Percentiles rank a stretch among this genome's conserved stretches.
Evolutionary conservation across 768 basidiomycete species (phyloP).

Genomic region (Mrakia gelida): DNA sequence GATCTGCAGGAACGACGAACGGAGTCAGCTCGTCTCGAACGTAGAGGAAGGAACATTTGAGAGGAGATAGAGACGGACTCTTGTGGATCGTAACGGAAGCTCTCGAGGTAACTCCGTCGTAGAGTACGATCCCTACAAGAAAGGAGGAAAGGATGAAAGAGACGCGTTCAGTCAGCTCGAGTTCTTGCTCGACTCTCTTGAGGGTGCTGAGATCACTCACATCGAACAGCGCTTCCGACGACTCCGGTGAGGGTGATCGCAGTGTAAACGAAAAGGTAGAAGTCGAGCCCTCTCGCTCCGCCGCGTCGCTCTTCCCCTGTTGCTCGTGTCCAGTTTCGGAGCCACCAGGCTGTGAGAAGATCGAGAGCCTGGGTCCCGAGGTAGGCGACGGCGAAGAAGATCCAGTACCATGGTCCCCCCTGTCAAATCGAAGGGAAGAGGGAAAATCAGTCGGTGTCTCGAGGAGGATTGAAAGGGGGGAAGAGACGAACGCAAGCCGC

Average conservation of each 20-base stretch:
- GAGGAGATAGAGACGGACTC: background rate
- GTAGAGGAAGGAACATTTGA: too few species aligned
- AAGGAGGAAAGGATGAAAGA: background rate
- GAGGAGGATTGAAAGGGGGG: background rate
- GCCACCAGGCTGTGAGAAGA: slow-evolving; percentile 32
- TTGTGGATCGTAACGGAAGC: slow-evolving; percentile 10
- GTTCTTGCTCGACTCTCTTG: too few species aligned
- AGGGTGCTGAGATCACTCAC: background rate
- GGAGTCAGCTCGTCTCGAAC: background rate
- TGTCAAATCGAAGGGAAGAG: background rate
- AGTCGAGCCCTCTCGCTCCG: slow-evolving; percentile 25
- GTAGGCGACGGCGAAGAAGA: slow-evolving; percentile 35
- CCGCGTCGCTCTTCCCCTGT: slow-evolving; percentile 25
- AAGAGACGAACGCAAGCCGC: slow-evolving; percentile 10
- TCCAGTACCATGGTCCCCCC: slow-evolving; percentile 41
- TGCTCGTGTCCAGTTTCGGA: slow-evolving; percentile 40
- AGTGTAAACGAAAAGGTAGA: slow-evolving; percentile 37
- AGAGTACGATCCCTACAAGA: slow-evolving; percentile 21
- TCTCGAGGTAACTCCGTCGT: slow-evolving; percentile 17
- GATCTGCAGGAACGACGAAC: background rate
- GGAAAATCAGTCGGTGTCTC: background rate
- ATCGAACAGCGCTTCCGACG: background rate
- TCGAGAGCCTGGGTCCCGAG: slow-evolving; percentile 32
- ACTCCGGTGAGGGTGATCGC: slow-evolving; percentile 14
- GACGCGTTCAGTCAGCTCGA: background rate